Conservation (phyloP, 164 flowering plant species). For the Macadamia tetraphylla region DNA sequence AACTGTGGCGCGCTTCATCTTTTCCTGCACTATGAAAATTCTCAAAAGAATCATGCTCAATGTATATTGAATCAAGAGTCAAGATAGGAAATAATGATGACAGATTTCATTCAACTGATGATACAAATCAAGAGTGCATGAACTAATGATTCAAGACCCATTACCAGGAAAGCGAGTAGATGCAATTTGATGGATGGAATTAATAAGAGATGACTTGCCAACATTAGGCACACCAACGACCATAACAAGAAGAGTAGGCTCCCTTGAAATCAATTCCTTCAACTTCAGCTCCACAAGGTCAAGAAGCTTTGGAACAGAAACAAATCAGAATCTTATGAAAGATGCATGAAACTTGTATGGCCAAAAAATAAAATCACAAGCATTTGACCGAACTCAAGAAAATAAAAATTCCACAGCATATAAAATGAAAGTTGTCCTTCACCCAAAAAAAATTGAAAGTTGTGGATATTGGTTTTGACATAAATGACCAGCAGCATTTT, state of each 20-base stretch:
- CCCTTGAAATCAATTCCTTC: conserved; percentile 76
- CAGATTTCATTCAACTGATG: not conserved
- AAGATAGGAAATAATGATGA: not conserved
- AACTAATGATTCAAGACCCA: not conserved
- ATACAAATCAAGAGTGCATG: not conserved
- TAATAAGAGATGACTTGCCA: conserved; percentile 89
- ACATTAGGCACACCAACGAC: conserved; percentile 98
- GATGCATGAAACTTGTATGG: not conserved
- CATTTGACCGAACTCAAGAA: no score
- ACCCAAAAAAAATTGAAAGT: no score
- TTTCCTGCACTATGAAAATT: conserved; percentile 73
- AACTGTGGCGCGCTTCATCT: conserved; percentile 77
- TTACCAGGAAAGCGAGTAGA: conserved; percentile 77
- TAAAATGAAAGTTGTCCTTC: no score
- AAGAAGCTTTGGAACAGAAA: conserved; percentile 55
- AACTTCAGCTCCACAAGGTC: conserved; percentile 76
- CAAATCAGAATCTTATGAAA: conserved; percentile 8
- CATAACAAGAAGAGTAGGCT: conserved; percentile 97
- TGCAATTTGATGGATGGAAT: conserved; percentile 82
- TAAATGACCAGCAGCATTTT: no score
- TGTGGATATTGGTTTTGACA: no score
- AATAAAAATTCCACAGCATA: no score
- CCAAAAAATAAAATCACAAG: no score
- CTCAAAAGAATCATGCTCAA: conserved; percentile 10
- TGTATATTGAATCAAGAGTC: not conserved